Percentiles rank a stretch among this genome's conserved stretches.
Evolutionary conservation across 2,329 filamentous ascomycete genomes (phyloP).

Genomic region (Tetracladium maxilliforme): DNA sequence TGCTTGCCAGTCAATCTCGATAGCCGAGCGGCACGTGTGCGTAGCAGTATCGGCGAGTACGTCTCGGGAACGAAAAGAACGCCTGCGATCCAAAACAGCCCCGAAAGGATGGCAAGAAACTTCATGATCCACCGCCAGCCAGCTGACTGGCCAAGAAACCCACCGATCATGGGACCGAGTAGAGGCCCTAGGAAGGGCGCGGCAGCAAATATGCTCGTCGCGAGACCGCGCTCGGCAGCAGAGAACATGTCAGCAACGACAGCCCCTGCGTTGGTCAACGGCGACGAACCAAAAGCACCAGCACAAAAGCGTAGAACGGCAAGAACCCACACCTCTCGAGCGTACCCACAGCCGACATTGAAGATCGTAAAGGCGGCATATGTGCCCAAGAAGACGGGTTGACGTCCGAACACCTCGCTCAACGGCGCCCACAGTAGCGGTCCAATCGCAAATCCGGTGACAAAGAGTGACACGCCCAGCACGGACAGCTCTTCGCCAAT

Average conservation of each 20-base stretch:
- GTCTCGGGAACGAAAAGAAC: background rate
- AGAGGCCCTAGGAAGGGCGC: conserved; percentile 54
- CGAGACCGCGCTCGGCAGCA: conserved; percentile 35
- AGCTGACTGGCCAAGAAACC: background rate
- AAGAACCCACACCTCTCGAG: conserved; percentile 41
- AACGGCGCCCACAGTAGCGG: conserved; percentile 50
- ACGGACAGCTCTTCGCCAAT: conserved; percentile 18
- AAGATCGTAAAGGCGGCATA: conserved; percentile 45
- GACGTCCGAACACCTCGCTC: conserved; percentile 47
- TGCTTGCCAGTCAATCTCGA: conserved; percentile 24
- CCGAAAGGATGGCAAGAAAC: background rate
- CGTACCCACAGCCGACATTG: conserved; percentile 41
- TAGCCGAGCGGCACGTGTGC: conserved; percentile 21
- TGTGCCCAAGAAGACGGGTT: conserved; percentile 42
- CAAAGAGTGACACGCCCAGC: conserved; percentile 21
- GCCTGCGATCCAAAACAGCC: background rate
- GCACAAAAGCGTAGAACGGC: conserved; percentile 55
- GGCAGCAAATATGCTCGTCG: conserved; percentile 48
- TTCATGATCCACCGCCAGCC: conserved; percentile 1
- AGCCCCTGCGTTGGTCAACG: conserved; percentile 46
- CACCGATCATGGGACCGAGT: conserved; percentile 4
- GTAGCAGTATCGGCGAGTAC: conserved; percentile 4
- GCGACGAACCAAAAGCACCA: conserved; percentile 44
- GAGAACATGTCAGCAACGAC: conserved; percentile 48
- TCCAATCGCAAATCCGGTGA: conserved; percentile 23